Evolutionary conservation across 768 basidiomycete genomes (phyloP).

Genomic region (Kwoniella botswanensis): DNA sequence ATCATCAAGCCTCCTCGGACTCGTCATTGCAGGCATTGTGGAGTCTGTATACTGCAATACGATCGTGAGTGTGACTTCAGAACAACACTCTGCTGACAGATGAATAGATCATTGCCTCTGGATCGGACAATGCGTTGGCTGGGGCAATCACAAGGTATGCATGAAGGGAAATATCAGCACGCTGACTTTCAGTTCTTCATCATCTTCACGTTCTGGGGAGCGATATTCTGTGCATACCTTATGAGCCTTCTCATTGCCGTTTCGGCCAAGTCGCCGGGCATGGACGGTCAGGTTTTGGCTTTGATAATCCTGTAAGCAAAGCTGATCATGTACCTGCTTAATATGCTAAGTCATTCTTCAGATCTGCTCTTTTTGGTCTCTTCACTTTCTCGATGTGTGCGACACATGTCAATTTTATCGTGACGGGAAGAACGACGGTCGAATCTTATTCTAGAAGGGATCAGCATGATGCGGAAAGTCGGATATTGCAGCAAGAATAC

Average conservation of each 20-base stretch:
- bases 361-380: constrained; percentile 71
- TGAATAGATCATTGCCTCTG: constrained; percentile 62
- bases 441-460: constrained; percentile 69
- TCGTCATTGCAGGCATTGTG: constrained; percentile 57
- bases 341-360: constrained; percentile 54
- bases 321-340: constrained; percentile 1
- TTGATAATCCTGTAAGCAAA: constrained; percentile 74
- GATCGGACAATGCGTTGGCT: constrained; percentile 95
- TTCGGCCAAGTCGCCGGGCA: constrained; percentile 35
- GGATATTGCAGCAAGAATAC: constrained; percentile 63
- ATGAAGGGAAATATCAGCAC: background rate
- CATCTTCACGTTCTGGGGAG: constrained; percentile 73
- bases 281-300: constrained; percentile 74
- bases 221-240: constrained; percentile 68
- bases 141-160: constrained; percentile 81
- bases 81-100: background rate
- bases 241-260: constrained; percentile 68
- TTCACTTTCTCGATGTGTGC: constrained; percentile 69
- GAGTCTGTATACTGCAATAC: constrained; percentile 53
- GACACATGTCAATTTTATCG: constrained; percentile 69
- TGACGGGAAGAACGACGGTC: constrained; percentile 74
- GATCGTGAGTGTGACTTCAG: constrained; percentile 48
- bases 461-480: constrained; percentile 71
- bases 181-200: constrained; percentile 71
- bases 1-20: constrained; percentile 55